Evolutionary conservation across 768 basidiomycete species (phyloP).

Genomic region (Boletus sp.): DNA sequence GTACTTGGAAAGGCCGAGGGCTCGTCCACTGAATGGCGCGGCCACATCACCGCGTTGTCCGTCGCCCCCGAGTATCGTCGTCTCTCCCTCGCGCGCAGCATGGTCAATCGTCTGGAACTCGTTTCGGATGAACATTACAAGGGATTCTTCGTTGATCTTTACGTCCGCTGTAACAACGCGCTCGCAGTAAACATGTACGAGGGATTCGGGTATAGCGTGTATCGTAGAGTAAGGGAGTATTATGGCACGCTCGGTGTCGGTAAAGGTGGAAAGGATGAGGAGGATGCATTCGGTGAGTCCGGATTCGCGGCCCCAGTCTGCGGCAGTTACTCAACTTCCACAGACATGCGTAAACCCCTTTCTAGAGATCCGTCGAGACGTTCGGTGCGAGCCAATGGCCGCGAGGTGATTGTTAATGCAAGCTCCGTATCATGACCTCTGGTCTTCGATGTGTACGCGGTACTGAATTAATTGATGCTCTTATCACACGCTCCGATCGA

Average conservation of each 20-base stretch:
- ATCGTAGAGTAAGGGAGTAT: conserved; percentile 85
- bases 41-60: conserved; percentile 92
- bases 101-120: conserved; percentile 84
- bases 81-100: conserved; percentile 77
- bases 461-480: not conserved
- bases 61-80: conserved; percentile 93
- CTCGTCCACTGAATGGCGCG: conserved; percentile 71
- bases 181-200: conserved; percentile 93
- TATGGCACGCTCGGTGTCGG: conserved; percentile 77
- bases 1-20: conserved; percentile 96
- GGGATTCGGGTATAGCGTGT: conserved; percentile 89
- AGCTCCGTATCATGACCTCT: conserved; percentile 33
- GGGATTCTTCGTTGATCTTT: conserved; percentile 92
- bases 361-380: conserved; percentile 57
- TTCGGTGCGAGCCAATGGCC: conserved; percentile 67
- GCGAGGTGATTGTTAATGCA: conserved; percentile 62
- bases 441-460: conserved; percentile 5
- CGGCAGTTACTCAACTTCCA: not conserved
- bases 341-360: conserved; percentile 73
- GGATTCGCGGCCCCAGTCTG: not conserved
- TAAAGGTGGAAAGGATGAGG: conserved; percentile 75
- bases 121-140: conserved; percentile 79
- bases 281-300: conserved; percentile 84
- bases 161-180: conserved; percentile 83
- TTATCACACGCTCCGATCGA: conserved; percentile 9